These are phyloP conservation scores for Cystobasidium onofrii DNA, from an alignment of 768 basidiomycete species.

Conservation along the genomic window DNA sequence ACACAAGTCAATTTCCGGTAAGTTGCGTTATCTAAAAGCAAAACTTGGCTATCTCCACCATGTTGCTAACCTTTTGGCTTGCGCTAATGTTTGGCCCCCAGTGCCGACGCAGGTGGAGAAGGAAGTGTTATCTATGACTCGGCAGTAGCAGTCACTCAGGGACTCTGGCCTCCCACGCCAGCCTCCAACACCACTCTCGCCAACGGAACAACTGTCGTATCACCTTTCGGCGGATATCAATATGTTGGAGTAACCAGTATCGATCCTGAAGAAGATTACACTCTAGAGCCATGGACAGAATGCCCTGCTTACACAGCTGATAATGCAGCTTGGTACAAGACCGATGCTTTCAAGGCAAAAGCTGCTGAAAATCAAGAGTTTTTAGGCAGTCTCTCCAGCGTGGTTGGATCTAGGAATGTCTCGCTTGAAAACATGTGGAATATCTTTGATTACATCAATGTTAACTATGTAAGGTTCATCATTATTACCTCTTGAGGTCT, in stretches of 20 bases:
- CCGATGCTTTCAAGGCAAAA: conserved; percentile 42
- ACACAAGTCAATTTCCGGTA: conserved; percentile 50
- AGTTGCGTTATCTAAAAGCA: too few species aligned
- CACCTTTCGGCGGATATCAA: conserved; percentile 63
- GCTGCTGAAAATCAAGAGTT: conserved; percentile 19
- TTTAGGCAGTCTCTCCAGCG: neutral
- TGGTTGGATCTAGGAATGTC: conserved; percentile 27
- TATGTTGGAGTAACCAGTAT: conserved; percentile 56
- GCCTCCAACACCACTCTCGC: conserved; percentile 57
- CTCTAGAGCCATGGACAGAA: conserved; percentile 30
- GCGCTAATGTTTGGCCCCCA: conserved; percentile 33
- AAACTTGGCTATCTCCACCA: neutral
- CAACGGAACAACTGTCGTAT: conserved; percentile 56
- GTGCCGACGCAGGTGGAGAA: conserved; percentile 52
- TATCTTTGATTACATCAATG: conserved; percentile 52
- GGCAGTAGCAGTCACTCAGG: conserved; percentile 61
- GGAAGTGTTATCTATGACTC: conserved; percentile 61
- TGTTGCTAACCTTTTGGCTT: neutral
- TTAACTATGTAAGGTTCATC: conserved; percentile 51
- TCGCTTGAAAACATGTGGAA: conserved; percentile 32
- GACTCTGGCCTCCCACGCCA: conserved; percentile 57
- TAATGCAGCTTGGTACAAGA: conserved; percentile 52
- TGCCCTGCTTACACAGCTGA: conserved; percentile 43
- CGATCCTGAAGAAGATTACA: conserved; percentile 30
- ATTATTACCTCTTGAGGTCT: too few species aligned